These are phyloP conservation scores for Penicillium sp. DNA, from an alignment of 2,329 filamentous ascomycete genomes.

Conservation along the genomic window DNA sequence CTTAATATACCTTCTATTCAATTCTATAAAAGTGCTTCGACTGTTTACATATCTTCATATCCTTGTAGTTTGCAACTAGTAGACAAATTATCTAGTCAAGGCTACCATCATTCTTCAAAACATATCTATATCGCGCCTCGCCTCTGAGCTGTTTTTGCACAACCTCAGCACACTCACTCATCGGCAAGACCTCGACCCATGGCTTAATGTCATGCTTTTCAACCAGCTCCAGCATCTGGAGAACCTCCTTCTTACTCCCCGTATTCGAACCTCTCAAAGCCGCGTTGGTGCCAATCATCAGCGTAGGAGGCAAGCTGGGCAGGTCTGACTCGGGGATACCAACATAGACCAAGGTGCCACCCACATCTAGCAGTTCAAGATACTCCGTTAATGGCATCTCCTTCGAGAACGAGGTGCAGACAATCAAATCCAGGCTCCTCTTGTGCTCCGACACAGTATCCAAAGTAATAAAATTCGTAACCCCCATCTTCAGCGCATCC, in stretches of 20 bases:
- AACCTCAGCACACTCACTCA: conserved; percentile 30
- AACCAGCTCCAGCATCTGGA: conserved; percentile 30
- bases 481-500: conserved; percentile 49
- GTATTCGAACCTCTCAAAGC: conserved; percentile 8
- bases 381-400: conserved; percentile 59
- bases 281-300: conserved; percentile 20
- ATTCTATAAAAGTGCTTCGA: not conserved
- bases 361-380: conserved; percentile 51
- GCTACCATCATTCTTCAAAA: conserved; percentile 25
- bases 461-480: conserved; percentile 48
- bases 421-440: conserved; percentile 47
- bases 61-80: too few species aligned
- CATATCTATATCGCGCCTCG: conserved; percentile 34
- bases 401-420: conserved; percentile 44
- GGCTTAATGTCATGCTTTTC: conserved; percentile 25
- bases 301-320: not conserved
- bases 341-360: conserved; percentile 60
- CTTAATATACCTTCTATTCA: not conserved
- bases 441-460: conserved; percentile 43
- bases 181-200: conserved; percentile 26
- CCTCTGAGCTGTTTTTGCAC: conserved; percentile 30
- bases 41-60: too few species aligned
- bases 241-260: conserved; percentile 20
- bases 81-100: not conserved
- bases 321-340: conserved; percentile 46